Conservation (phyloP, 805 yeast species). For the Sugiyamaella smithiae region DNA sequence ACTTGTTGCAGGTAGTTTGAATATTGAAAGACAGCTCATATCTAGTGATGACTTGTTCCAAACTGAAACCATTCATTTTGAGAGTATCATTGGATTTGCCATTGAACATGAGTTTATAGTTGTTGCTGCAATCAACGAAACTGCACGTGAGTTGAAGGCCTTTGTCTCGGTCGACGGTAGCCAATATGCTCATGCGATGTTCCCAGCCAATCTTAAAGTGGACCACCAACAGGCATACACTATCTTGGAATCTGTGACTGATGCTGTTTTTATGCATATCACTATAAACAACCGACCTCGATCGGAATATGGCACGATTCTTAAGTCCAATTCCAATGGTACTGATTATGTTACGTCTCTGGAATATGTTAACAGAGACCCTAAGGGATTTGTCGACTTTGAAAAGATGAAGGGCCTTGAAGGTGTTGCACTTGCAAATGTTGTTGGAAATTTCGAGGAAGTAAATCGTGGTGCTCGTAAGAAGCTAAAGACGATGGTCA, state of each 20-base stretch:
- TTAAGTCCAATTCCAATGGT: conserved; percentile 90
- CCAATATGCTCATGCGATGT: conserved; percentile 70
- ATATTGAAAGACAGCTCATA: conserved; percentile 29
- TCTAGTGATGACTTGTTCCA: conserved; percentile 56
- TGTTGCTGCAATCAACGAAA: conserved; percentile 55
- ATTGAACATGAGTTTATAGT: conserved; percentile 67
- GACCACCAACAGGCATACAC: conserved; percentile 72
- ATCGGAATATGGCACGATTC: conserved; percentile 68
- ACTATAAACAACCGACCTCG: conserved; percentile 55
- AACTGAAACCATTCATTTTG: conserved; percentile 43
- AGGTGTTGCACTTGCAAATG: conserved; percentile 76
- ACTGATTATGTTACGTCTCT: conserved; percentile 73
- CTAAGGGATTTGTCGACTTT: conserved; percentile 77
- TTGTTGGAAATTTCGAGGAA: conserved; percentile 55
- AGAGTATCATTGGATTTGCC: conserved; percentile 69
- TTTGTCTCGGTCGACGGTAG: conserved; percentile 76
- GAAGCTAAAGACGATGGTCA: conserved; percentile 63
- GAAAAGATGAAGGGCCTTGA: conserved; percentile 81
- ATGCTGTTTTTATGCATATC: conserved; percentile 77
- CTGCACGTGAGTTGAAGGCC: conserved; percentile 56
- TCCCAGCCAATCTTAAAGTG: conserved; percentile 65
- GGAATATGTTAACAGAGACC: conserved; percentile 70
- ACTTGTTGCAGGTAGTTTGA: conserved; percentile 3
- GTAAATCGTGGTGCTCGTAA: conserved; percentile 49
- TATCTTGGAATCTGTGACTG: conserved; percentile 66